Evolutionary conservation across 208 protist species (phyloP), one percentile per base, ranked within the genome.

Genomic region (Trypanosomatidae sp.): DNA sequence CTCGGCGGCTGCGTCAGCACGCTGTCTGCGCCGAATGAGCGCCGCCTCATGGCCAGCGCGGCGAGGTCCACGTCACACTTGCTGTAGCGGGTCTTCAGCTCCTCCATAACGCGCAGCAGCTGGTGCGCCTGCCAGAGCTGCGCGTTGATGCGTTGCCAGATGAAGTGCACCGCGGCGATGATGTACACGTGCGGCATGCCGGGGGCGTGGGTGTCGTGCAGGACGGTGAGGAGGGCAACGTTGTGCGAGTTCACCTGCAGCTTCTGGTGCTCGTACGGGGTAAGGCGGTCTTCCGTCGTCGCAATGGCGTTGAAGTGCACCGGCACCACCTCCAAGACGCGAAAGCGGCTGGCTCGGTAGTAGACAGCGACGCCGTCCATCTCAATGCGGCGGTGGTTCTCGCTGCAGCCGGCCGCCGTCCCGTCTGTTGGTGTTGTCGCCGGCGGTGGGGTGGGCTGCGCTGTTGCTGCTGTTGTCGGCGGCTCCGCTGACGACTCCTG

Each of bases 311-410:
- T 97, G 78, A 95, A 94, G 50, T 59, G 74, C 47, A 97, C 76
- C n/a, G 89, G 83, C 43, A 85, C 73, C 62, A 71, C 69, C 70
- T 97, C 89, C 36, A 90, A 65, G 49, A 82, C 59, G 10, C 84
- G 80, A 65, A 97, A 94, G 46, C 92, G 92, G 0, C 56, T 53
- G 28, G 74, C 66, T 33, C 87, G 74, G 73, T 86, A 97, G 73
- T 91, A 94, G 44, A 95, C 85, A 30, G 81, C 83, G 9, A 94
- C 88, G 12, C 92, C 92, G n/a, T 97, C 92, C 85, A 92, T 91
- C 70, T 97, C 92, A 8, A 84, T 78, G 53, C 80, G 74, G 33
- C 79, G 84, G 67, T 82, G 73, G 47, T 15, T 12, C 5, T 36
- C 13, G 7, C 3, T 9, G 7, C 39, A 41, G 58, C 33, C 69